phyloP scores from a whole-genome alignment of 305 asterid genomes.

The Rubia balearica region DNA sequence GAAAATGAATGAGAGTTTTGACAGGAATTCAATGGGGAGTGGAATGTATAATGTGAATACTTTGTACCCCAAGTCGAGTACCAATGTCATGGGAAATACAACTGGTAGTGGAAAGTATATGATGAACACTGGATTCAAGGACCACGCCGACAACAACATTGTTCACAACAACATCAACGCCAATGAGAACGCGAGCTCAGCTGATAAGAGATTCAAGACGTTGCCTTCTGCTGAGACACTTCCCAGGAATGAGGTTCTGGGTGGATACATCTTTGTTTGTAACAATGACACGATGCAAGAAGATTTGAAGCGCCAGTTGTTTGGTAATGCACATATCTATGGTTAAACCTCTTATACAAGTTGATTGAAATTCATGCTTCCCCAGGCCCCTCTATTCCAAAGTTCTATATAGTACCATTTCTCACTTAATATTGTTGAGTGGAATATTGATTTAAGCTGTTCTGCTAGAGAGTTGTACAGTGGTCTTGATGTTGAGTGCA shows the following conservation, averaged over 20 bases:
- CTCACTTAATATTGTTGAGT: not conserved
- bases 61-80: slow-evolving; percentile 46
- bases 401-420: no score
- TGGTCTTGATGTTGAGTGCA: not conserved
- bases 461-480: not conserved
- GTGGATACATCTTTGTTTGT: slow-evolving; percentile 96
- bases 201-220: slow-evolving; percentile 88
- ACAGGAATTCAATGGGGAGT: slow-evolving; percentile 38
- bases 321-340: slow-evolving; percentile 44
- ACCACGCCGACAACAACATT: slow-evolving; percentile 28
- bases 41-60: slow-evolving; percentile 49
- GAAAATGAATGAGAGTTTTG: slow-evolving; percentile 44
- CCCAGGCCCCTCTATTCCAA: not conserved
- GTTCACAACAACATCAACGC: slow-evolving; percentile 28
- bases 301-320: slow-evolving; percentile 82
- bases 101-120: slow-evolving; percentile 51
- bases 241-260: slow-evolving; percentile 86
- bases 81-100: slow-evolving; percentile 36
- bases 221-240: slow-evolving; percentile 91
- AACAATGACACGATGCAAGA: slow-evolving; percentile 97
- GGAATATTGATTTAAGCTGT: not conserved
- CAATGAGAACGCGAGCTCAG: slow-evolving; percentile 43
- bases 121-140: slow-evolving; percentile 42
- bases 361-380: not conserved
- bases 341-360: not conserved